A percentile compares a stretch with the other conserved stretches of the same genome.
Evolutionary conservation across 805 yeast species (phyloP).

Genomic region (Saccharomycopsis fibuligera): DNA sequence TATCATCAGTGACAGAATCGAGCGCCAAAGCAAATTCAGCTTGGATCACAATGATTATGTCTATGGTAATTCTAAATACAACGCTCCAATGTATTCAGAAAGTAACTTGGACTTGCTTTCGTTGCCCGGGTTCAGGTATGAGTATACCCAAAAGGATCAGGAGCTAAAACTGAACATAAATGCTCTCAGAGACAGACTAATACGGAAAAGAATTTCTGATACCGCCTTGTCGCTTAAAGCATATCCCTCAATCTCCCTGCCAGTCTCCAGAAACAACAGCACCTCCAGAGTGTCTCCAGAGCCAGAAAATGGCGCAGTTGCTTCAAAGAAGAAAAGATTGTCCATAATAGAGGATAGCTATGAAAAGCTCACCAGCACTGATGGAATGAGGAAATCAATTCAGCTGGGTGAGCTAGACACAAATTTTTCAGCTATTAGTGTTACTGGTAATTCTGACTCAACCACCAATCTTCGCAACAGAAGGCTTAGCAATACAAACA

Average conservation of each 20-base stretch:
- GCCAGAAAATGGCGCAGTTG: background rate
- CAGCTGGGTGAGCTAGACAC: too few relatives aligned
- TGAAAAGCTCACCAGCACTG: conserved; percentile 15
- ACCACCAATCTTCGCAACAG: background rate
- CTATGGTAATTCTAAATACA: background rate
- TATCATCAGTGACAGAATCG: conserved; percentile 13
- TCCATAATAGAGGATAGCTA: conserved; percentile 18
- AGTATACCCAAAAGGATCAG: conserved; percentile 17
- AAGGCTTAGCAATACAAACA: too few relatives aligned
- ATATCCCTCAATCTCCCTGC: conserved; percentile 3
- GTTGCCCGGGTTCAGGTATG: conserved; percentile 15
- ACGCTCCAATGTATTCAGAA: conserved; percentile 1
- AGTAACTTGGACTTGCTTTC: conserved; percentile 13
- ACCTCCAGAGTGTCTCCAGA: background rate
- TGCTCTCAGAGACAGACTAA: conserved; percentile 16
- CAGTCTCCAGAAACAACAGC: background rate
- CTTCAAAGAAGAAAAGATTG: conserved; percentile 7
- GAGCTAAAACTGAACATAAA: conserved; percentile 19
- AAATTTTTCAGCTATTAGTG: too few relatives aligned
- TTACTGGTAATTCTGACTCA: background rate
- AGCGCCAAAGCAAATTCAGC: conserved; percentile 4
- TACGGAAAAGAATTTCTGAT: conserved; percentile 19
- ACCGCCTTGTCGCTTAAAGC: conserved; percentile 20
- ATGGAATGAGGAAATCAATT: too few relatives aligned
- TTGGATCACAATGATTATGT: conserved; percentile 7